Conservation (phyloP, 2,329 filamentous ascomycete genomes). For the Davidsoniella australis region DNA sequence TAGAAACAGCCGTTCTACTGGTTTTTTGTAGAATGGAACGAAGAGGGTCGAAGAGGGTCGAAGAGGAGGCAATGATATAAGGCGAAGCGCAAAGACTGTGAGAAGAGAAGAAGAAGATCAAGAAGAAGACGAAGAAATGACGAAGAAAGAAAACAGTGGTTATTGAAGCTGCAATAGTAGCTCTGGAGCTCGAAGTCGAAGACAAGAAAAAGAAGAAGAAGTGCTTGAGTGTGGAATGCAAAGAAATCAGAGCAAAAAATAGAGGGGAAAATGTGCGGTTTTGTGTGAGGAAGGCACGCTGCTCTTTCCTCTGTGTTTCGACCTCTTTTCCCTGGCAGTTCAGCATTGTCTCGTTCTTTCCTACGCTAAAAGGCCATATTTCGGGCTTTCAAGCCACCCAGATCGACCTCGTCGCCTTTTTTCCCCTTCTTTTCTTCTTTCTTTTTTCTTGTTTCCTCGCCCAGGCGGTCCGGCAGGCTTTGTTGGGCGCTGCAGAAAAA, state of each 20-base stretch:
- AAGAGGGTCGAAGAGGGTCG: neutral
- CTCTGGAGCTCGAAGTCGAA: neutral
- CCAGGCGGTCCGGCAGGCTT: too few species aligned
- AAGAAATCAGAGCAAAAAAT: conserved; percentile 7
- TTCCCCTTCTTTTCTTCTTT: neutral
- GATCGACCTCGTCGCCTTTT: neutral
- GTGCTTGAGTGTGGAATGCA: conserved; percentile 6
- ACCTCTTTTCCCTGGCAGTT: neutral
- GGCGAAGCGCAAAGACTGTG: neutral
- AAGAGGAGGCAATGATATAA: neutral
- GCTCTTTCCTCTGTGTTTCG: conserved; percentile 3
- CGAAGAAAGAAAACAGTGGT: neutral
- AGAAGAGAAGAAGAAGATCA: conserved; percentile 6
- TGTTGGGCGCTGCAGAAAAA: too few species aligned
- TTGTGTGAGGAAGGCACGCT: conserved; percentile 5
- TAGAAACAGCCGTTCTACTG: neutral
- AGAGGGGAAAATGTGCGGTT: conserved; percentile 8
- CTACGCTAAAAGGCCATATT: neutral
- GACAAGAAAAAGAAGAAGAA: neutral
- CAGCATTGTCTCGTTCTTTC: neutral
- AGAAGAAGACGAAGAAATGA: neutral
- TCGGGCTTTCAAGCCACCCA: neutral
- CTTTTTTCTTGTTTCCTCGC: neutral
- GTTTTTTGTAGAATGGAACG: neutral
- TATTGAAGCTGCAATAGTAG: conserved; percentile 6